Percentiles rank a stretch among this genome's conserved stretches.
These are phyloP conservation scores for Lyophyllum atratum DNA, from an alignment of 768 basidiomycete genomes.

Conservation along the genomic window DNA sequence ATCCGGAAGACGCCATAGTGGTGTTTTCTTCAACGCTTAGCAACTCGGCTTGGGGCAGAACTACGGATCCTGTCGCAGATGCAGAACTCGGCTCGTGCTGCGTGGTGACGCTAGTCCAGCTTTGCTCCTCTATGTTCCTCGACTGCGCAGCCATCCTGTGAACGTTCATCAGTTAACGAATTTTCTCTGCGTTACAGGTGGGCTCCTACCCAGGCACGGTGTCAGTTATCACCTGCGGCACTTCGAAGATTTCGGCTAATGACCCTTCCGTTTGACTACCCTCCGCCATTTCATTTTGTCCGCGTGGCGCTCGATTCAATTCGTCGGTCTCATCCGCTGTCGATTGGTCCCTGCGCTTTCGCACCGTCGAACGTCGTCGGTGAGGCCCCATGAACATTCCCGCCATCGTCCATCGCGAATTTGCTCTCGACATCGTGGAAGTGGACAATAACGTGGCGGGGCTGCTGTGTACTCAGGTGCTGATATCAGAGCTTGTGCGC, in stretches of 20 bases:
- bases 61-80: not conserved
- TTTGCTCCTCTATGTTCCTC: constrained; percentile 1
- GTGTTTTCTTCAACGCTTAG: constrained; percentile 6
- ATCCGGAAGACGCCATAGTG: constrained; percentile 3
- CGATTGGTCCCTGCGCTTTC: constrained; percentile 5
- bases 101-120: constrained; percentile 8
- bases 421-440: constrained; percentile 13
- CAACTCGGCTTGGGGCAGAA: not conserved
- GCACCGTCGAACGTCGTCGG: constrained; percentile 9
- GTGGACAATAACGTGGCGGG: no score
- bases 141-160: not conserved
- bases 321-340: not conserved
- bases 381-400: constrained; percentile 16
- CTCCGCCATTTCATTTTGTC: not conserved
- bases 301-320: not conserved
- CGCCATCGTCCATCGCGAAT: constrained; percentile 18
- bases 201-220: not conserved
- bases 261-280: not conserved
- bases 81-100: not conserved
- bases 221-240: not conserved
- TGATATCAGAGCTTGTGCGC: no score
- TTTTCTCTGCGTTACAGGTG: not conserved
- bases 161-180: constrained; percentile 4
- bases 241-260: not conserved
- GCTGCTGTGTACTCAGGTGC: no score